A percentile compares a stretch with the other conserved stretches of the same genome.
These are phyloP conservation scores for Fusarium domesticum DNA, from an alignment of 2,329 filamentous ascomycete species.

Conservation along the genomic window DNA sequence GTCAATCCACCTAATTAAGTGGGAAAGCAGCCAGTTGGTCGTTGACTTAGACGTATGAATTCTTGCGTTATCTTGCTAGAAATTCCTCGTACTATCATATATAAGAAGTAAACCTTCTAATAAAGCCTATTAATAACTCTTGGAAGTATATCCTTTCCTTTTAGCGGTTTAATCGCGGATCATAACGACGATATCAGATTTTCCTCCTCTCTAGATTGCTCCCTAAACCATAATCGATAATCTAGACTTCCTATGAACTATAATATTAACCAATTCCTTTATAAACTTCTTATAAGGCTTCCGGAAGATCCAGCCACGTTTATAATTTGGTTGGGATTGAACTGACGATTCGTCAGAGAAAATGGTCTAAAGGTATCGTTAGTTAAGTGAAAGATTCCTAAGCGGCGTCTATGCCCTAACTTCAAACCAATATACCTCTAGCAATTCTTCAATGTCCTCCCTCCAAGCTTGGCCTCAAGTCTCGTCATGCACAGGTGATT, in stretches of 20 bases:
- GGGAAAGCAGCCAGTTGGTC: no score
- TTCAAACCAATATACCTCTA: no score
- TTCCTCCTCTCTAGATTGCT: background rate
- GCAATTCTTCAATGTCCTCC: no score
- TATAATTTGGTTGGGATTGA: background rate
- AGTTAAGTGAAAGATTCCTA: no score
- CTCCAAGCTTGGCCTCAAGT: slow-evolving; percentile 8
- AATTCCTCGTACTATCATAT: no score
- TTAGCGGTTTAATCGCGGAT: background rate
- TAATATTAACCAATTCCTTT: background rate
- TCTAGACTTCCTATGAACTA: background rate
- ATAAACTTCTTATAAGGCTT: background rate
- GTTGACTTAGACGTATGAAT: no score
- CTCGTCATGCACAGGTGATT: slow-evolving; percentile 10
- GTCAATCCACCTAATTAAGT: no score
- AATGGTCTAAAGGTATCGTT: no score
- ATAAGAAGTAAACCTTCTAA: no score
- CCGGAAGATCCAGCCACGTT: background rate
- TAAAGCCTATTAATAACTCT: background rate
- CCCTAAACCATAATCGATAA: slow-evolving; percentile 4
- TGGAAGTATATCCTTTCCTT: background rate
- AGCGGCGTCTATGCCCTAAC: no score
- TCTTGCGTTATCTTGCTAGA: no score
- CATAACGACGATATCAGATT: background rate
- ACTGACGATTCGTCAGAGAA: background rate